These are phyloP conservation scores for Scortechinia acanthostroma DNA, from an alignment of 2,329 filamentous ascomycete species.

Conservation along the genomic window DNA sequence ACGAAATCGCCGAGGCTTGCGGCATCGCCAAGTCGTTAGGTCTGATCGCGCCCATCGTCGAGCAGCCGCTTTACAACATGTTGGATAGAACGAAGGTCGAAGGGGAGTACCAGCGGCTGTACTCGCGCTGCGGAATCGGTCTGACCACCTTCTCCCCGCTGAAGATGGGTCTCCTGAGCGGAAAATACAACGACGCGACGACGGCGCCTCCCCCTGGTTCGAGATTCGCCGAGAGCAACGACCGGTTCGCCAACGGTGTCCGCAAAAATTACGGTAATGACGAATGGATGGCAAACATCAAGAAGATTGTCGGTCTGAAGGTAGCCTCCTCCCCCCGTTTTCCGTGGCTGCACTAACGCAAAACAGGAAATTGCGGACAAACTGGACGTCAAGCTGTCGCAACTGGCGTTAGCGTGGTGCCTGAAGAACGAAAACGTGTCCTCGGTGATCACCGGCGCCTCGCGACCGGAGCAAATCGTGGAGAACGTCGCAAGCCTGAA, in stretches of 20 bases:
- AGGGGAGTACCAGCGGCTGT: constrained; percentile 50
- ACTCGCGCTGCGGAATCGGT: constrained; percentile 9
- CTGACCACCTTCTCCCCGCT: constrained; percentile 43
- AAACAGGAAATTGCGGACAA: constrained; percentile 42
- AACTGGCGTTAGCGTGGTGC: constrained; percentile 43
- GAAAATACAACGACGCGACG: constrained; percentile 56
- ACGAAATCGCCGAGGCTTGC: constrained; percentile 50
- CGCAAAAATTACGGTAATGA: constrained; percentile 40
- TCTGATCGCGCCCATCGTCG: constrained; percentile 40
- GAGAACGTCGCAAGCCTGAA: constrained; percentile 39
- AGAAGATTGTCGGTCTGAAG: constrained; percentile 31
- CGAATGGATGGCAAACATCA: constrained; percentile 42
- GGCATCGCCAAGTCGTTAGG: constrained; percentile 45
- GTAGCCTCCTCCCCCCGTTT: constrained; percentile 9
- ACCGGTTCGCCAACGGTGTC: constrained; percentile 48
- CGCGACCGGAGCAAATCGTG: constrained; percentile 38
- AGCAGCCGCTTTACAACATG: constrained; percentile 50
- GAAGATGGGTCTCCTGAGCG: constrained; percentile 46
- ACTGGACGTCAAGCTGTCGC: constrained; percentile 41
- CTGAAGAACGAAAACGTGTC: constrained; percentile 44
- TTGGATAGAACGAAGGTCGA: constrained; percentile 55
- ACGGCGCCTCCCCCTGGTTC: constrained; percentile 44
- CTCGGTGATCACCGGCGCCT: constrained; percentile 43
- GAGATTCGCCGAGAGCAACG: constrained; percentile 48
- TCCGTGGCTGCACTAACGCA: background rate